A percentile compares a stretch with the other conserved stretches of the same genome.
Conservation (phyloP, 75 land plant species). For the Azolla pinnata region DNA sequence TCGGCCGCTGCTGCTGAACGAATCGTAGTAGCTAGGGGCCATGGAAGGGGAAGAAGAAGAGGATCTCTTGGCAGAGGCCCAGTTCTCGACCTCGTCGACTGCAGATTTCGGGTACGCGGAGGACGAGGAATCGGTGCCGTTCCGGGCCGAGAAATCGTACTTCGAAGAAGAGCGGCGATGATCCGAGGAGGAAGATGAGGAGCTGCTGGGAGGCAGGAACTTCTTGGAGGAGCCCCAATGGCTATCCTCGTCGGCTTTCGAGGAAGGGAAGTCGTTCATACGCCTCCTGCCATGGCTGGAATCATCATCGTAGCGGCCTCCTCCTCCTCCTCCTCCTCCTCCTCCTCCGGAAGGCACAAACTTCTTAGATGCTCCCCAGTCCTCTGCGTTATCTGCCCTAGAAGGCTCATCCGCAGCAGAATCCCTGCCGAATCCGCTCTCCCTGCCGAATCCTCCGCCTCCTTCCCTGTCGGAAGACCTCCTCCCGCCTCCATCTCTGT, state of each 20-base stretch:
- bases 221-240: slow-evolving; percentile 52
- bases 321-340: slow-evolving; percentile 12
- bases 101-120: too few relatives aligned
- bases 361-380: slow-evolving; percentile 74
- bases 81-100: slow-evolving; percentile 17
- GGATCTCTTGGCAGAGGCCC: slow-evolving; percentile 14
- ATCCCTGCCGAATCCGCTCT: slow-evolving; percentile 4
- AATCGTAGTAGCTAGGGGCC: too few relatives aligned
- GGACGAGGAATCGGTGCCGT: slow-evolving; percentile 7
- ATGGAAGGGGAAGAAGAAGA: too few relatives aligned
- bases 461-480: slow-evolving; percentile 18
- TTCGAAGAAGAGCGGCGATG: too few relatives aligned
- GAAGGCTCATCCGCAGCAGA: slow-evolving; percentile 19
- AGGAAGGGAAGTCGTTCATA: slow-evolving; percentile 35
- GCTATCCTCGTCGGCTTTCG: slow-evolving; percentile 50
- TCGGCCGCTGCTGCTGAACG: too few relatives aligned
- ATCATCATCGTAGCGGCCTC: slow-evolving; percentile 35
- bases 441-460: neutral
- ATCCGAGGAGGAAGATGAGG: neutral
- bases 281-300: too few relatives aligned
- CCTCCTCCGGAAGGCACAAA: slow-evolving; percentile 7
- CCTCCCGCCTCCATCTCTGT: slow-evolving; percentile 19
- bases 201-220: slow-evolving; percentile 10
- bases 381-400: slow-evolving; percentile 66
- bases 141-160: slow-evolving; percentile 11